These are phyloP conservation scores for Trichophyton simii DNA, from an alignment of 2,329 filamentous ascomycete genomes.

Conservation along the genomic window DNA sequence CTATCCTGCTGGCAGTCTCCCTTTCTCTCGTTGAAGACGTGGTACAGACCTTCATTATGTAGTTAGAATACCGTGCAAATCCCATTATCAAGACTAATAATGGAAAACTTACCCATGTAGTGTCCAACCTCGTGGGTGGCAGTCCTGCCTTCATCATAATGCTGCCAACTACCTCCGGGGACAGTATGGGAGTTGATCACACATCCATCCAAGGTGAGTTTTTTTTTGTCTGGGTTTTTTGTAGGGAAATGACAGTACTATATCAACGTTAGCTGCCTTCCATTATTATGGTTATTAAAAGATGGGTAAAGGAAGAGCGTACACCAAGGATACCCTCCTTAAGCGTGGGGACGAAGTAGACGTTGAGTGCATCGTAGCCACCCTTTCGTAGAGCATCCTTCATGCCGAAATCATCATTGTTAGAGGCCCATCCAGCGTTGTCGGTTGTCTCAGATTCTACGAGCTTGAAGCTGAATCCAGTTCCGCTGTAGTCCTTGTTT, in stretches of 20 bases:
- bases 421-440: conserved; percentile 12
- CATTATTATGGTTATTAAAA: too few species aligned
- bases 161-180: conserved; percentile 15
- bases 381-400: conserved; percentile 16
- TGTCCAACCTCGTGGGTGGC: conserved; percentile 24
- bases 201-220: conserved; percentile 16
- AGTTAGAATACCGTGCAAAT: neutral
- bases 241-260: conserved; percentile 9
- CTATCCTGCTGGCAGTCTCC: conserved; percentile 16
- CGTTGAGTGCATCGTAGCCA: conserved; percentile 18
- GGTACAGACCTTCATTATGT: conserved; percentile 15
- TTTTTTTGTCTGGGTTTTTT: neutral
- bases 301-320: neutral
- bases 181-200: conserved; percentile 14
- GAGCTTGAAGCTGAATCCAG: conserved; percentile 12
- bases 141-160: conserved; percentile 18
- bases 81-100: neutral
- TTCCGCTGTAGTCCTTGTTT: conserved; percentile 10
- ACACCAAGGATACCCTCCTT: conserved; percentile 5
- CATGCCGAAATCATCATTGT: conserved; percentile 8
- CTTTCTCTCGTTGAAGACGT: conserved; percentile 18
- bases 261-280: neutral
- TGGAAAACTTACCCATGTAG: conserved; percentile 18
- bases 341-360: conserved; percentile 17
- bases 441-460: conserved; percentile 7